Conservation (phyloP, 305 asterid species). For the Rubia tinctorum region DNA sequence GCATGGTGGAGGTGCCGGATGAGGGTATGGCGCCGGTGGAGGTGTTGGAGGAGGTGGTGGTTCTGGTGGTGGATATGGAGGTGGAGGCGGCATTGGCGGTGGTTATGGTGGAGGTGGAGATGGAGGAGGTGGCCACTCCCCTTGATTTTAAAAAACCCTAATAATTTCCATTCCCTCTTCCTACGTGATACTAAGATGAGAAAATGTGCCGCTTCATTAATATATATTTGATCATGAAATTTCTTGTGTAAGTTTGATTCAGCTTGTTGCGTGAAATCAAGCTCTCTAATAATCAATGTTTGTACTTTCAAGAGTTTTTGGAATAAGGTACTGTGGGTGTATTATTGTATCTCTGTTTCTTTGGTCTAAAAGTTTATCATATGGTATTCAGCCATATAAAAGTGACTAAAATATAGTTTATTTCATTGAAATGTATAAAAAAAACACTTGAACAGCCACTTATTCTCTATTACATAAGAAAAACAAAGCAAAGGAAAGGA, state of each 20-base stretch:
- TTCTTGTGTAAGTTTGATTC: background rate
- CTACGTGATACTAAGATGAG: background rate
- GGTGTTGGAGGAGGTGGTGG: background rate
- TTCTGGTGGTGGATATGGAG: constrained; percentile 10
- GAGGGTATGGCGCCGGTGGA: background rate
- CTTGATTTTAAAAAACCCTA: background rate
- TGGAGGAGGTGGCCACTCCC: constrained; percentile 23
- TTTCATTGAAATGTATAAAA: background rate
- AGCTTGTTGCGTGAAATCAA: background rate
- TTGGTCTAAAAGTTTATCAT: background rate
- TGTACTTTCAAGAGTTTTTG: background rate
- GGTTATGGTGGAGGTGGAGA: constrained; percentile 16
- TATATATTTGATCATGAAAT: background rate
- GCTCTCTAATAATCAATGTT: background rate
- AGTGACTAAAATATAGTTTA: background rate
- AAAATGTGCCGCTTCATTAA: background rate
- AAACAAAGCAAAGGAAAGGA: too few species aligned
- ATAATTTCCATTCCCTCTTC: background rate
- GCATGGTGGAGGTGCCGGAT: background rate
- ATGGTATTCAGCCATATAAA: too few species aligned
- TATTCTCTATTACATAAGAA: background rate
- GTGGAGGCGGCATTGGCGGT: constrained; percentile 12
- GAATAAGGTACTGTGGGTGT: background rate
- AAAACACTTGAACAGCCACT: background rate
- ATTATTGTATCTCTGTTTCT: background rate